These are phyloP conservation scores for Endotrypanum monterogeii DNA, from an alignment of 208 protist species.

Conservation along the genomic window DNA sequence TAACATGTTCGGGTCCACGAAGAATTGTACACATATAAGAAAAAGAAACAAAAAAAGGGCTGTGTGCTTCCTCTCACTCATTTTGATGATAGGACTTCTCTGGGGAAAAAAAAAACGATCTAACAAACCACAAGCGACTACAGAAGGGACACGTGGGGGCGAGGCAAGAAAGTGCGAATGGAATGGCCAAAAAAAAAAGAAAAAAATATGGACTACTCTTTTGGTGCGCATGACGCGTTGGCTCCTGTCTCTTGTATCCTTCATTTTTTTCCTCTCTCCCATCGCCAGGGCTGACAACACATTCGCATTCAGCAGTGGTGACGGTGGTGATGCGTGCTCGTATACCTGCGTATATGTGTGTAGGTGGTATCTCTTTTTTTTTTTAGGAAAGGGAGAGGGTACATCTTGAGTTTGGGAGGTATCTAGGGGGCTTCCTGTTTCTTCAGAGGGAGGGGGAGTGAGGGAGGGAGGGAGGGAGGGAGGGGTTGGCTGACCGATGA, in stretches of 20 bases:
- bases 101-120: neutral
- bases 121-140: neutral
- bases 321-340: neutral
- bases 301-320: neutral
- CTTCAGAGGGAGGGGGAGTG: neutral
- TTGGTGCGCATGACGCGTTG: neutral
- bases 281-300: neutral
- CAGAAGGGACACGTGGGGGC: neutral
- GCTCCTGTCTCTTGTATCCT: neutral
- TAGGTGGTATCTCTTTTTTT: neutral
- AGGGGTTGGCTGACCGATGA: neutral
- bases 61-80: neutral
- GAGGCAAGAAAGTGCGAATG: neutral
- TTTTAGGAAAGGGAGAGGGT: too few species aligned
- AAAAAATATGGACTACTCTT: neutral
- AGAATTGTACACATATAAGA: too few species aligned
- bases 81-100: neutral
- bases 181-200: neutral
- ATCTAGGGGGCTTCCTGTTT: neutral
- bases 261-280: neutral
- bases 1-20: too few species aligned
- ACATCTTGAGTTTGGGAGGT: neutral
- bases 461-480: too few species aligned
- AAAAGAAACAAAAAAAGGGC: too few species aligned
- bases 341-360: neutral